A percentile compares a stretch with the other conserved stretches of the same genome.
These are phyloP conservation scores for Aleurites moluccanus DNA, from an alignment of 441 rosid genomes.

Conservation along the genomic window DNA sequence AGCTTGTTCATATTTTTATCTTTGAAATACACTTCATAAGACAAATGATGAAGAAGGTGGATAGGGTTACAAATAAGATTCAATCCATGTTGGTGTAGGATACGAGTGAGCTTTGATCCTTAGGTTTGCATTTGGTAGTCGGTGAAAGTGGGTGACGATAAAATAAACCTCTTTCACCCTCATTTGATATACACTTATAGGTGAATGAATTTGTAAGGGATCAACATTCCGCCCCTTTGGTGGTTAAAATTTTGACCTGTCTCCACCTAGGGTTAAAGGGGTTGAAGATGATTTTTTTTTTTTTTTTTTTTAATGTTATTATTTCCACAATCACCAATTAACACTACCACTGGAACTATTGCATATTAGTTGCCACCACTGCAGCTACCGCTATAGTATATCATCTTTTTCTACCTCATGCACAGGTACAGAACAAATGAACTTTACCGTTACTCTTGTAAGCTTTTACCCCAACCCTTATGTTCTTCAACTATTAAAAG, in stretches of 20 bases:
- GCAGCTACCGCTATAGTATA: no score
- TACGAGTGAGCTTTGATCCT: background rate
- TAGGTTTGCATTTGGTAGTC: background rate
- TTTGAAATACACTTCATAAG: background rate
- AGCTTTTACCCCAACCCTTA: background rate
- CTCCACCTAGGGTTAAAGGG: background rate
- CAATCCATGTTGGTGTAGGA: background rate
- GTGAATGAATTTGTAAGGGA: background rate
- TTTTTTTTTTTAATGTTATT: background rate
- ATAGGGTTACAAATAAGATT: background rate
- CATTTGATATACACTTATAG: background rate
- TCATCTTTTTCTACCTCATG: background rate
- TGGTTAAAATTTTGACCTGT: background rate
- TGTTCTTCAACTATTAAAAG: background rate
- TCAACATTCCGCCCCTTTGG: background rate
- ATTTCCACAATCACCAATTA: background rate
- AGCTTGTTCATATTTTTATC: background rate
- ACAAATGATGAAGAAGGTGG: background rate
- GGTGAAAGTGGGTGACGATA: background rate
- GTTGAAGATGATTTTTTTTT: background rate
- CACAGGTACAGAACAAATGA: background rate
- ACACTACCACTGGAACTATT: background rate
- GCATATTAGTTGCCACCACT: background rate
- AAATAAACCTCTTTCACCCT: background rate
- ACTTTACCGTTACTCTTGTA: background rate